Evolutionary conservation across 2,329 filamentous ascomycete species (phyloP), one percentile per base, ranked within the genome.

Genomic region (Penicillium sp.): DNA sequence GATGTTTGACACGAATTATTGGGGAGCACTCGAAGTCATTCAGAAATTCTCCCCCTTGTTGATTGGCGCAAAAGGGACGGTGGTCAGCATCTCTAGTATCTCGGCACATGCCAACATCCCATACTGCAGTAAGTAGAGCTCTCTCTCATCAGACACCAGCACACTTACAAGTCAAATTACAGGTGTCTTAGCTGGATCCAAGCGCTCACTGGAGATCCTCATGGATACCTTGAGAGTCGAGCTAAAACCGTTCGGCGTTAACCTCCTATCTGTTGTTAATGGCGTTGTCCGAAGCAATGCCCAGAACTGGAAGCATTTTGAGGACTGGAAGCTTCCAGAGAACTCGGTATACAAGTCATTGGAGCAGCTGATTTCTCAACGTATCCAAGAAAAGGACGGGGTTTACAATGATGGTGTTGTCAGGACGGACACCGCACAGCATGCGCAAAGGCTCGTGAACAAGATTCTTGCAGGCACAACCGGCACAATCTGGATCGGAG

Each of bases 1-100:
- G 16, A 30, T 77, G 3, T 78, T 72, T 57, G 73, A 79, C 12
- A 63, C 74, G 16, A 80, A 80, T 59, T 63, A 76, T 21, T 78
- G 70, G 67, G 70, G 70, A 1, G 40, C 66, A 1, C 46, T 79
- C 5, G 58, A 62, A 7, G 65, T 74, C 8, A 69, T 69, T 1
- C 71, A 79, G 38, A 68, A 68, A 0, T 79, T 79, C 58, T 42
- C 60, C 0, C 64, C 62, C 9, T 24, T 71, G 50, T n/a, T 72
- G 1, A 64, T 69, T 20, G 55, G 61, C 3, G 56, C 61, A 3
- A 64, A 62, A 28, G 67, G 64, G 1, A 60, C 61, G 5, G 52
- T 72, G 11, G 60, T 66, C 3, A 70, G 69, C 58, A 61, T 65
- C 23, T 63, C 57, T 5, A 70, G 67, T 1, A 51, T 67, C 38